Evolutionary conservation across 176 grass and related monocot species (phyloP).

Genomic region (Saccharum officinarum): DNA sequence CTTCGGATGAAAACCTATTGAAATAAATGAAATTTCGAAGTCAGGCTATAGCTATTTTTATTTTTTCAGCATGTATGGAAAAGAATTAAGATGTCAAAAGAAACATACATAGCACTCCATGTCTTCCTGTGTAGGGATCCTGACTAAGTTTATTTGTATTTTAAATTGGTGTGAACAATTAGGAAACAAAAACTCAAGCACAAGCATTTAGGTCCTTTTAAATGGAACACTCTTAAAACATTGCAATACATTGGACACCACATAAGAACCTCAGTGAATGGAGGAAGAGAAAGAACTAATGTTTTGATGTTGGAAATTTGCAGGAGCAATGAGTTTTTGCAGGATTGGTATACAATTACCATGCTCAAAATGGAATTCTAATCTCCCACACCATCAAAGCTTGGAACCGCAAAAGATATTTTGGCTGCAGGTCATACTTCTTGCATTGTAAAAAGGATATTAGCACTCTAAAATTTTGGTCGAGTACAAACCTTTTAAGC

Average conservation of each 20-base stretch:
- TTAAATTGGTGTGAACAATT: background rate
- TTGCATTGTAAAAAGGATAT: background rate
- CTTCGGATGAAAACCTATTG: slow-evolving; percentile 60
- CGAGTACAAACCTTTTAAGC: slow-evolving; percentile 51
- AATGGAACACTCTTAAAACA: background rate
- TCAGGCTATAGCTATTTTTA: background rate
- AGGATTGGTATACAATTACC: background rate
- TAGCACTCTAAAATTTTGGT: slow-evolving; percentile 2
- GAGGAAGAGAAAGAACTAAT: background rate
- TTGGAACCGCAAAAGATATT: background rate
- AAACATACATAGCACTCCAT: slow-evolving; percentile 1
- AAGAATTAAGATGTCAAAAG: background rate
- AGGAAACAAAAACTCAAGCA: background rate
- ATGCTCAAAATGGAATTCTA: background rate
- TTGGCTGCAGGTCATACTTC: background rate
- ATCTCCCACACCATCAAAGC: background rate
- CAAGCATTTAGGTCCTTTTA: background rate
- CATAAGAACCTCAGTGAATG: background rate
- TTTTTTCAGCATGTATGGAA: slow-evolving; percentile 15
- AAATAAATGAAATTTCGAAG: slow-evolving; percentile 16
- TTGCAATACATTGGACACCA: background rate
- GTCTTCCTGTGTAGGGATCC: background rate
- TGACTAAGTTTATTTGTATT: background rate
- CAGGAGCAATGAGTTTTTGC: background rate
- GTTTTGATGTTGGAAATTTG: background rate